Evolutionary conservation across 2,329 filamentous ascomycete species (phyloP).

Genomic region (Cytospora mali): DNA sequence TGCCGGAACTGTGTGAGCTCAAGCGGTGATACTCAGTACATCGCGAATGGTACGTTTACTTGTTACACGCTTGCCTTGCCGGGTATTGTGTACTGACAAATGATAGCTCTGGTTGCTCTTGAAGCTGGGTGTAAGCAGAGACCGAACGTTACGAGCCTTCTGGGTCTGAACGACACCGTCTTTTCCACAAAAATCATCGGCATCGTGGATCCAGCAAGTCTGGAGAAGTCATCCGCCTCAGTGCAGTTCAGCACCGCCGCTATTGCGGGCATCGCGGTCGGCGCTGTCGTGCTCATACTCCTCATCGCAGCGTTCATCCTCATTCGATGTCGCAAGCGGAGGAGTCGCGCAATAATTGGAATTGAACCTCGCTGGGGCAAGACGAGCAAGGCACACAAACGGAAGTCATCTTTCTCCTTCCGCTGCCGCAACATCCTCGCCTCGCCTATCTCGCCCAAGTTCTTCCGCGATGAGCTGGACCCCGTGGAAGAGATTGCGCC

Average conservation of each 20-base stretch:
- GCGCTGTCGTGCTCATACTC: constrained; percentile 40
- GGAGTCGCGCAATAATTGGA: constrained; percentile 39
- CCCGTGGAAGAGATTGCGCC: constrained; percentile 25
- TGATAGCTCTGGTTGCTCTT: constrained; percentile 53
- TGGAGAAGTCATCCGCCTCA: background rate
- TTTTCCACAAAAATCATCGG: constrained; percentile 42
- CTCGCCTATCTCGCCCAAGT: constrained; percentile 43
- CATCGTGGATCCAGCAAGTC: constrained; percentile 17
- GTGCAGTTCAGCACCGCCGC: constrained; percentile 28
- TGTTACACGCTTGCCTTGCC: too few relatives aligned
- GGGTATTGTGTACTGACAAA: background rate
- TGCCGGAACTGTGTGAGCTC: constrained; percentile 52
- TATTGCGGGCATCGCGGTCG: constrained; percentile 49
- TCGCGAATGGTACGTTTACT: constrained; percentile 53
- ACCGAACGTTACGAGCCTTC: constrained; percentile 40
- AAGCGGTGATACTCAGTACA: constrained; percentile 44
- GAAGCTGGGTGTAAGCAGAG: constrained; percentile 54
- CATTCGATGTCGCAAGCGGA: constrained; percentile 50
- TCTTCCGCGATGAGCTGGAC: constrained; percentile 35
- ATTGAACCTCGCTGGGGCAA: constrained; percentile 35
- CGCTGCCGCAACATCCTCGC: constrained; percentile 50
- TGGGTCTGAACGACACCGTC: constrained; percentile 50
- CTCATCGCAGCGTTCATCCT: constrained; percentile 44
- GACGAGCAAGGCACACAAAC: constrained; percentile 34
- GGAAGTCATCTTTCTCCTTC: constrained; percentile 53